Percentiles rank a stretch among this genome's conserved stretches.
These are phyloP conservation scores for Thermothelomyces thermophilus DNA, from an alignment of 2,329 filamentous ascomycete genomes.

Conservation along the genomic window DNA sequence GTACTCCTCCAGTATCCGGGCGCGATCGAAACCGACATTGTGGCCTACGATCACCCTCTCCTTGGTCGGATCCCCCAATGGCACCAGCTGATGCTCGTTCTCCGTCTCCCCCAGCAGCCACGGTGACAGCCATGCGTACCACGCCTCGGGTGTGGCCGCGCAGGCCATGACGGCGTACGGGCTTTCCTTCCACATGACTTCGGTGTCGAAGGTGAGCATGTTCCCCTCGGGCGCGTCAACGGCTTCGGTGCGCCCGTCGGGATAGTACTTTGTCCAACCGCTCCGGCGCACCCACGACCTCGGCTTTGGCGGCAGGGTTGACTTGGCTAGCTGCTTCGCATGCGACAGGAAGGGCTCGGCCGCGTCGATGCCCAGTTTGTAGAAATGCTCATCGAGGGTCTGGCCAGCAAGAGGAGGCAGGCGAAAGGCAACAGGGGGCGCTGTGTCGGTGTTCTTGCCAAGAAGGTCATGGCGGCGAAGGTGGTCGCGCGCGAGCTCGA, in stretches of 20 bases:
- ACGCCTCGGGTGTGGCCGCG: constrained; percentile 78
- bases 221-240: constrained; percentile 72
- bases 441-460: constrained; percentile 80
- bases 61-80: constrained; percentile 68
- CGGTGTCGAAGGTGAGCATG: constrained; percentile 88
- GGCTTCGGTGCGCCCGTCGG: constrained; percentile 62
- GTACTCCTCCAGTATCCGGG: constrained; percentile 85
- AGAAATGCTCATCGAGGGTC: constrained; percentile 89
- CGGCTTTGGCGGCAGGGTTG: constrained; percentile 52
- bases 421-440: constrained; percentile 74
- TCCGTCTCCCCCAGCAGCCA: constrained; percentile 83
- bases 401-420: constrained; percentile 71
- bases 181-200: constrained; percentile 92
- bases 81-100: constrained; percentile 73
- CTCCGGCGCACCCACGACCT: constrained; percentile 69
- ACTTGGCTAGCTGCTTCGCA: constrained; percentile 67
- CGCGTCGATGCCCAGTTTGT: constrained; percentile 76
- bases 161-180: constrained; percentile 96
- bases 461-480: constrained; percentile 77
- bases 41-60: constrained; percentile 83
- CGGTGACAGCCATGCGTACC: constrained; percentile 97
- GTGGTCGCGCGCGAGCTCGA: constrained; percentile 76
- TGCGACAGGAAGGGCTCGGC: constrained; percentile 75
- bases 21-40: constrained; percentile 92
- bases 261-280: constrained; percentile 91